A percentile compares a stretch with the other conserved stretches of the same genome.
Evolutionary conservation across 345 rosid genomes (phyloP).

Genomic region (Salix caprea): DNA sequence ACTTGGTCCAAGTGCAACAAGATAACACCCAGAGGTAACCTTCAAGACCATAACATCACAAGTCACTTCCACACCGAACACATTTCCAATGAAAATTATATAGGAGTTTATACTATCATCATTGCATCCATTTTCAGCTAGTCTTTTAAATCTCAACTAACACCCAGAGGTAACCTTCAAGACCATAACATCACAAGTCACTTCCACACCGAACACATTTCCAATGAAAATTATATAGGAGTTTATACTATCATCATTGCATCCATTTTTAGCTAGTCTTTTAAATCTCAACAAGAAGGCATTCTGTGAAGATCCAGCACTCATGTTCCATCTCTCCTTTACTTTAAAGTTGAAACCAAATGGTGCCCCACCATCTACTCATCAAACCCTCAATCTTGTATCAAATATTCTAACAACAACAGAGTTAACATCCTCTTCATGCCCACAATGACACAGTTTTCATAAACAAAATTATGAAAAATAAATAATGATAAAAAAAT

Average conservation of each 20-base stretch:
- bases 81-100: background rate
- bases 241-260: background rate
- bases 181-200: background rate
- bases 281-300: background rate
- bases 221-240: background rate
- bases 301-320: background rate
- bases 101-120: background rate
- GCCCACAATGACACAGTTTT: background rate
- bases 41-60: background rate
- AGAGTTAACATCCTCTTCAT: background rate
- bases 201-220: background rate
- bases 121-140: background rate
- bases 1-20: background rate
- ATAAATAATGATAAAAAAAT: background rate
- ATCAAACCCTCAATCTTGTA: background rate
- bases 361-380: too few relatives aligned
- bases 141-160: too few relatives aligned
- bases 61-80: background rate
- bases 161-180: background rate
- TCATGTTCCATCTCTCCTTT: background rate
- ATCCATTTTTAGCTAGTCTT: background rate
- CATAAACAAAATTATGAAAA: background rate
- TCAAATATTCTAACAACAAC: background rate
- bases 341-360: background rate
- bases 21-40: background rate